Percentiles rank a stretch among this genome's conserved stretches.
Conservation (phyloP, 2,329 filamentous ascomycete genomes). For the Chrysoporthe cubensis region DNA sequence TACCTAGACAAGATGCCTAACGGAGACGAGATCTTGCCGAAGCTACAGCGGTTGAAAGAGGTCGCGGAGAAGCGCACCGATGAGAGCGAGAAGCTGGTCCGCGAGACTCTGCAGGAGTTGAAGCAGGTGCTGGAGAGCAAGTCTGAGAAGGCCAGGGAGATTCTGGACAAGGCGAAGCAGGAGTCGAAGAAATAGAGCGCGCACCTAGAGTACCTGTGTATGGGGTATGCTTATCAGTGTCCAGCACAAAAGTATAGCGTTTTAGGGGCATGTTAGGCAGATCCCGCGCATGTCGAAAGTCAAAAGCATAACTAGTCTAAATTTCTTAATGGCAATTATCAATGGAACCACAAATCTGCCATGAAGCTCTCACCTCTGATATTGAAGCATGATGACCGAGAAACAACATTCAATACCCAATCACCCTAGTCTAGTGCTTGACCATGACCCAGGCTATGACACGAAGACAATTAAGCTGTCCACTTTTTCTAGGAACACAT, state of each 20-base stretch:
- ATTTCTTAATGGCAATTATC: neutral
- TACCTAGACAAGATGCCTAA: conserved; percentile 69
- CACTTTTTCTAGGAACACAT: too few species aligned
- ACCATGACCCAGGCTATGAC: too few species aligned
- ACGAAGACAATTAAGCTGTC: too few species aligned
- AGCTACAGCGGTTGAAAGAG: conserved; percentile 67
- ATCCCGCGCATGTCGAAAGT: neutral
- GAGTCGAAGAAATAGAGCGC: conserved; percentile 34
- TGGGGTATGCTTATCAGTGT: neutral
- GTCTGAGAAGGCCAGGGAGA: conserved; percentile 59
- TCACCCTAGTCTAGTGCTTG: too few species aligned
- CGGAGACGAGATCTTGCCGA: conserved; percentile 66
- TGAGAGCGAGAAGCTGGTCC: conserved; percentile 70
- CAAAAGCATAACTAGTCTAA: neutral
- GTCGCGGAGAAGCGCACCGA: conserved; percentile 69
- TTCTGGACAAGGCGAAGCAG: conserved; percentile 59
- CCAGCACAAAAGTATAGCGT: conserved; percentile 3
- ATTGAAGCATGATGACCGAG: neutral
- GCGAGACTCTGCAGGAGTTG: conserved; percentile 70
- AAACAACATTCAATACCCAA: neutral
- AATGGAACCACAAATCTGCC: neutral
- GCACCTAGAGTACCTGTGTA: neutral
- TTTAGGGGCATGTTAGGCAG: neutral
- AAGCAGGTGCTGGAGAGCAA: conserved; percentile 66
- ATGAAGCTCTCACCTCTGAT: neutral